Base-by-base conservation (phyloP, 2,329 filamentous ascomycete genomes). In the Dothistroma pini region DNA sequence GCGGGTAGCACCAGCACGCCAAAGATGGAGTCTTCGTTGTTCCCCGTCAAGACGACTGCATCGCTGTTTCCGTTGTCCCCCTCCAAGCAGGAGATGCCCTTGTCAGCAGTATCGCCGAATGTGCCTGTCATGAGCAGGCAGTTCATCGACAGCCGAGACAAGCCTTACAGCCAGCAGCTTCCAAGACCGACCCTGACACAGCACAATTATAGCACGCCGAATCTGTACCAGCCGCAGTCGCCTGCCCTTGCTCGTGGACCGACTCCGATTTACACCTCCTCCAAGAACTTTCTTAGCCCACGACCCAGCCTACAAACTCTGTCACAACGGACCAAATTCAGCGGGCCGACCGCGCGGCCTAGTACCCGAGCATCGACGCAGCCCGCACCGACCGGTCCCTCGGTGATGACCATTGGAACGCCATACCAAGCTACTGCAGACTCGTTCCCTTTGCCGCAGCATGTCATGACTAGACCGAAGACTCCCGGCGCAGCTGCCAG, bases 61-160 rank as follows among this genome's bases (percentile, higher is more conserved):
- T 54, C 60, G 7, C 47, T 54, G 47, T 12, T 59, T 56, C 55
- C 64, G 32, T 35, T 34, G 22, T 4, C 31, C n/a, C 4, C 25
- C n/a, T 35, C 51, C 12, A 53, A 53, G 51, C 54, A 48, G 52
- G 54, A 59, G 12, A 52, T 34, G 35, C 59, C 55, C 31, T 29
- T 56, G 12, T 57, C 59, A 49, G 57, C 62, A 4, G 41, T 52
- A 7, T 50, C 64, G 7, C 54, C 62, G n/a, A 66, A 58, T 34
- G 59, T 63, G 34, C 66, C 69, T 7, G 58, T 66, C 12, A 72
- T 73, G 70, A 68, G 58, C 50, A 62, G 71, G 11, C 63, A 61
- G 21, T 72, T 72, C 66, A 68, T 74, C 59, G 71, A 73, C 59
- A 70, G 68, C 55, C 63, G 71, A 54, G 71, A 73, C 57, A 70